Evolutionary conservation across 2,329 filamentous ascomycete species (phyloP), one percentile per base, ranked within the genome.

Genomic region (Aspergillus sp.): DNA sequence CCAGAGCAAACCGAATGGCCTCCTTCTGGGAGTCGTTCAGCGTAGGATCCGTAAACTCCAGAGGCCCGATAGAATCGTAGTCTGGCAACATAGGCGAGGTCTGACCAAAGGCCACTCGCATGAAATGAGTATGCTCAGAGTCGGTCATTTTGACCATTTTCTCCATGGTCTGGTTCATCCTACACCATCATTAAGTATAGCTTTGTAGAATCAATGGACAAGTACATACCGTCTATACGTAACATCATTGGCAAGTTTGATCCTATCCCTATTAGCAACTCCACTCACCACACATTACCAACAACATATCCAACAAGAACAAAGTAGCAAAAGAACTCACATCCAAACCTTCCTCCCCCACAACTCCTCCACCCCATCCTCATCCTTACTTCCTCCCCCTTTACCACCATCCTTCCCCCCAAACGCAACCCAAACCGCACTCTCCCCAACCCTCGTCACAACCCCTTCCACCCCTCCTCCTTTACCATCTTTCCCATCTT

Each of bases 1-100:
- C 89, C 57, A 99, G 79, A 0, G 94, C 92, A 71, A 98, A 99
- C n/a, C 86, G 79, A 62, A 89, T 83, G 1, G 86, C 86, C 63
- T 87, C 83, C 68, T 86, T 83, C 66, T 89, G 86, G 13, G 84
- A 87, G 54, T 84, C 80, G 57, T 89, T 88, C 17, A 89, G 72
- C 1, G 76, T 80, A 2, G 82, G 77, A 68, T 88, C 84, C 8
- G 79, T 73, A 75, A 86, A 88, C 32, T 82, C 76, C 3, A 87
- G 67, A 1, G 80, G 71, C 39, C 77, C 77, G 2, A 77, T 67
- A 1, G 75, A 74, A 21, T 80, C 74, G 30, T 83, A 71, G 57
- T 85, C 81, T 7, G 77, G 72, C 10, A 81, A 79, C 3, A 83
- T 79, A 3, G 85, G 83, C 3, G 82, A 82, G 2, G 79, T 80